Base-by-base conservation (phyloP, 1,284 basidiomycete genomes). In the Butyriboletus regius region DNA sequence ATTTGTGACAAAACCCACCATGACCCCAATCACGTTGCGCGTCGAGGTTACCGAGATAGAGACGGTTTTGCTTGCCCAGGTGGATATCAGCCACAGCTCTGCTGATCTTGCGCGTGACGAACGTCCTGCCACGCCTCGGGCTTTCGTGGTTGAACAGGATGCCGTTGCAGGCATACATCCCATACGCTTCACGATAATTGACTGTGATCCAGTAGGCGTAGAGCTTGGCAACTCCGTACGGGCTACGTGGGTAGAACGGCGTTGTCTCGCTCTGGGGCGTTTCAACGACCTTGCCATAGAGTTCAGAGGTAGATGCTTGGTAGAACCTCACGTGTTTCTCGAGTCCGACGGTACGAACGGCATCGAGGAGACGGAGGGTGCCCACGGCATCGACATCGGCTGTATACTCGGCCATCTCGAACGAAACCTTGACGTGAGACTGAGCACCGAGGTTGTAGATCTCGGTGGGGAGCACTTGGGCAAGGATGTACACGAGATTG, bases 371-470 rank as follows among this genome's bases (percentile, higher is more conserved):
- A 59, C 91, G 88, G 41, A 95, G 79, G 1, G 91, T 95, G 48
- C 91, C 91, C 32, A 94, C 76, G 10, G 83, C 92, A 61, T 95
- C 92, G 46, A 95, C 91, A 62, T 95, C 90, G 51, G 87, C 90
- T 0, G 92, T 95, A 72, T 95, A 95, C 71, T 95, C 91, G 33
- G 91, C 89, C 89, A 95, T 93, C 70, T 94, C 91, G 69, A 95
- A 95, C 28, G 91, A 94, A 57, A 95, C 91, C 69, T 95, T 95
- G 74, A 95, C 91, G 72, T 95, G 91, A 45, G 88, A 91, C 68
- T 95, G 91, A n/a, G 92, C 92, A 42, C 90, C 91, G 42, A 95
- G 83, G 69, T 95, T 95, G 79, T 94, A 95, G 50, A 95, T 84
- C 70, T 95, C 91, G 20, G 89, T 86, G 0, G 91, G 92, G 63